Evolutionary conservation across 2,329 filamentous ascomycete species (phyloP), one percentile per base, ranked within the genome.

Genomic region (Pseudocercospora eumusae): DNA sequence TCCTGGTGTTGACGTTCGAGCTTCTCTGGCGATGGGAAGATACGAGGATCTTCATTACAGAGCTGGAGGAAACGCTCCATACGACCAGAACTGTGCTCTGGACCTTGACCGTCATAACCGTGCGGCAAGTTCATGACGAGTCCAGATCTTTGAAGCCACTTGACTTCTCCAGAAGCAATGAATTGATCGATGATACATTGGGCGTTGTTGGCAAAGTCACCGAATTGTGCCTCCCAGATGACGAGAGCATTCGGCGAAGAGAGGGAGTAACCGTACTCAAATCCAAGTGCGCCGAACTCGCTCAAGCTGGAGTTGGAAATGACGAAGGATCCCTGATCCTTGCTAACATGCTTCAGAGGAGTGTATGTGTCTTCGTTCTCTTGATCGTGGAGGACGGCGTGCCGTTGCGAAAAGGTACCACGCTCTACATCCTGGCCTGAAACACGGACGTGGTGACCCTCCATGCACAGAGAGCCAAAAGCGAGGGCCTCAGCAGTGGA

Each of bases 181-280:
- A 99, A 99, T 80, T 99, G 95, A 78, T 99, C 95, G 74, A 99
- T 96, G 79, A 99, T 96, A 77, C 92, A 96, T 81, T 99, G 95
- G 47, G 95, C 93, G 75, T 97, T 99, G 85, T 99, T 99, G 84
- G 95, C 95, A 74, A 99, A 99, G 80, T 99, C 95, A 83, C 95
- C 95, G 74, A 99, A 99, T 79, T 99, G 95, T 40, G 95, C 95
- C 81, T 99, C 95, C 95, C 95, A 99, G 88, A 99, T 96, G 71
- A 99, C 93, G 25, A 99, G 86, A 40, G 95, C 93, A 75, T 97
- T 96, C 61, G 95, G 95, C 28, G 95, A 98, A 27, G 93, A 96
- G 64, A 99, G 82, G 2, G 95, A 99, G 83, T 99, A 99, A 64
- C 95, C 95, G 74, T 99, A 99, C 80, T 99, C 95, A 76, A 99